Conservation (phyloP, 1,284 basidiomycete genomes). For the Pseudozyma sp. region DNA sequence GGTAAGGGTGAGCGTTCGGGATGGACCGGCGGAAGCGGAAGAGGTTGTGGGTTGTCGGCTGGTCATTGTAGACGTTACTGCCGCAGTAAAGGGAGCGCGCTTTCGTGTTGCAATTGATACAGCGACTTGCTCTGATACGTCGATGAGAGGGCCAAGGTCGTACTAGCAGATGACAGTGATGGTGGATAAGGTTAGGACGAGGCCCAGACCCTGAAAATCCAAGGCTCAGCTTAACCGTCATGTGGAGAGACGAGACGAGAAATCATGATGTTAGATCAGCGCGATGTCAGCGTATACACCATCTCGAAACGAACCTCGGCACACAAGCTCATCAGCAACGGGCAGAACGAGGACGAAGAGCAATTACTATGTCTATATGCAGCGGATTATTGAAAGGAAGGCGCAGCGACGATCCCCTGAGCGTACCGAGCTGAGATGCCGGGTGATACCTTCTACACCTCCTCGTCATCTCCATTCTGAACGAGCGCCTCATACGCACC, state of each 20-base stretch:
- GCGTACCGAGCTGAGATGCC: too few relatives aligned
- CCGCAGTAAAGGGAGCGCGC: background rate
- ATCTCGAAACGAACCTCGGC: background rate
- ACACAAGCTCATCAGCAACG: constrained; percentile 6
- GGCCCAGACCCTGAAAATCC: too few relatives aligned
- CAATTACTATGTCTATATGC: too few relatives aligned
- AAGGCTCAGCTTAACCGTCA: too few relatives aligned
- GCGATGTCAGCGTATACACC: too few relatives aligned
- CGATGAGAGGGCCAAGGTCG: too few relatives aligned
- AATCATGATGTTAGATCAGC: too few relatives aligned
- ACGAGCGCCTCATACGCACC: constrained; percentile 4
- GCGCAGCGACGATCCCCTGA: too few relatives aligned
- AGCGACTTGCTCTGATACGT: background rate
- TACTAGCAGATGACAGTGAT: too few relatives aligned
- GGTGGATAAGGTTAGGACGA: too few relatives aligned
- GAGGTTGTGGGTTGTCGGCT: background rate
- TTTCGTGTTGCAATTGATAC: background rate
- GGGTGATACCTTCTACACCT: background rate
- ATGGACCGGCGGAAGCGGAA: constrained; percentile 12
- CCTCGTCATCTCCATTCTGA: constrained; percentile 4
- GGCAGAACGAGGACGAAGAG: background rate
- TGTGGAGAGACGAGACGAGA: too few relatives aligned
- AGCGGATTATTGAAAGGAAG: too few relatives aligned
- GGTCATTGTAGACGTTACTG: background rate
- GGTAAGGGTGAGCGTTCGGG: constrained; percentile 21